Conservation (phyloP, 2,329 filamentous ascomycete species). For the Coleophoma eucalyptorum region DNA sequence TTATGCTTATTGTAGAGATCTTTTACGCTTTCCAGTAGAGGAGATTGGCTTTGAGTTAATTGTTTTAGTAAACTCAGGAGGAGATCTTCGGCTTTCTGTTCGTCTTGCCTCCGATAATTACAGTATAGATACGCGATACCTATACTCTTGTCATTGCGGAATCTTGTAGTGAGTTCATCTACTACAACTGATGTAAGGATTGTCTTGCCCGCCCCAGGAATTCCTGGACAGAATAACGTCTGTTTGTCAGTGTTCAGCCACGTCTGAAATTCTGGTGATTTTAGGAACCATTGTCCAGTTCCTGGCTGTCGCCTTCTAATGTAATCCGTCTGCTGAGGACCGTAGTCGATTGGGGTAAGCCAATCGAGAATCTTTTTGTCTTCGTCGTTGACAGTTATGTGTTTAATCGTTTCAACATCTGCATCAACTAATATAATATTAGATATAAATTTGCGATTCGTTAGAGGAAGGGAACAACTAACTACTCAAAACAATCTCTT, state of each 20-base stretch:
- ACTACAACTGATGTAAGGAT: conserved; percentile 38
- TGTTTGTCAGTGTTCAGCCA: conserved; percentile 2
- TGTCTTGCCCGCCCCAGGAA: conserved; percentile 44
- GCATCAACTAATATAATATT: no score
- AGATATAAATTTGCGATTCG: no score
- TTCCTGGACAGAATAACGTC: conserved; percentile 1
- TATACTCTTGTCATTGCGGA: conserved; percentile 13
- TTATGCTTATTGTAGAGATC: conserved; percentile 20
- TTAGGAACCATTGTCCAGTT: conserved; percentile 10
- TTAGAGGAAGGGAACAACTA: no score
- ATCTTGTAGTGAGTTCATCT: conserved; percentile 29
- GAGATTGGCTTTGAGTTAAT: conserved; percentile 13
- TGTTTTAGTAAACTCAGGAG: conserved; percentile 29
- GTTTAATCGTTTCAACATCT: no score
- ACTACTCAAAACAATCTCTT: no score
- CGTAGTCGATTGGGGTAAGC: conserved; percentile 33
- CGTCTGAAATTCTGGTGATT: conserved; percentile 5
- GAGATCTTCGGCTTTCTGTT: conserved; percentile 20
- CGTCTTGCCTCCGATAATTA: conserved; percentile 23
- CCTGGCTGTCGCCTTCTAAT: conserved; percentile 29
- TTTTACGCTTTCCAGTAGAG: conserved; percentile 13
- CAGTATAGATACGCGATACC: conserved; percentile 29
- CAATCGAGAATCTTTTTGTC: conserved; percentile 26
- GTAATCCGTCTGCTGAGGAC: conserved; percentile 34
- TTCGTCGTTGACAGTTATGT: no score